A percentile compares a stretch with the other conserved stretches of the same genome.
Conservation (phyloP, 2,329 filamentous ascomycete genomes). For the Cytospora piceicola region DNA sequence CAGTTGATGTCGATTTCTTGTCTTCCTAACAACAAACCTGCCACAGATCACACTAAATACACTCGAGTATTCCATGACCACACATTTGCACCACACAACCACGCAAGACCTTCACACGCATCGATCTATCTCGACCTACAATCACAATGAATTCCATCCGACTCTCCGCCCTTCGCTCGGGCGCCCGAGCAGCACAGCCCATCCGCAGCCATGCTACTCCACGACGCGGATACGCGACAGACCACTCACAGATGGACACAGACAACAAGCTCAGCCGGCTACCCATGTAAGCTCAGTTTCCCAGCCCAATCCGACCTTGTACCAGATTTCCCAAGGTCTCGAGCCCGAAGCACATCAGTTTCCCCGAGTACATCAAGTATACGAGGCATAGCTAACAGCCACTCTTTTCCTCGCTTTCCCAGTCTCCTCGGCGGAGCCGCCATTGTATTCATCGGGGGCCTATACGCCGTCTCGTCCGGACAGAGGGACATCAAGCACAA, state of each 20-base stretch:
- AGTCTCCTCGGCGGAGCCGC: slow-evolving; percentile 13
- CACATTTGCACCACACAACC: neutral
- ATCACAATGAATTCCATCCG: neutral
- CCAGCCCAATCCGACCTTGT: too few species aligned
- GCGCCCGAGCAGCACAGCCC: neutral
- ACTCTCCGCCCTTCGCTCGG: neutral
- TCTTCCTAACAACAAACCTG: neutral
- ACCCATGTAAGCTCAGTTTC: neutral
- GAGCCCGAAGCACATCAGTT: neutral
- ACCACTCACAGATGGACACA: neutral
- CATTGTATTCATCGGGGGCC: slow-evolving; percentile 10
- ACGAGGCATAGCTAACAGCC: too few species aligned
- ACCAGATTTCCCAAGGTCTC: too few species aligned
- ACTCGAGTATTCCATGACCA: neutral
- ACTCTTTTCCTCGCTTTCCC: neutral
- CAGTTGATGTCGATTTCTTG: neutral
- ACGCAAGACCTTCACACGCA: neutral
- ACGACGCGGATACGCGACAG: neutral
- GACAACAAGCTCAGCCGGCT: neutral
- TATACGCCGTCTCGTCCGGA: slow-evolving; percentile 15
- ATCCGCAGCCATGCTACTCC: neutral
- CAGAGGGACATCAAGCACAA: slow-evolving; percentile 19
- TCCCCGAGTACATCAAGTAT: neutral
- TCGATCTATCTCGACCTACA: neutral
- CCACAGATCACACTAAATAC: neutral